These are phyloP conservation scores for Kodamaea ohmeri DNA, from an alignment of 1,139 yeast species.

Conservation along the genomic window DNA sequence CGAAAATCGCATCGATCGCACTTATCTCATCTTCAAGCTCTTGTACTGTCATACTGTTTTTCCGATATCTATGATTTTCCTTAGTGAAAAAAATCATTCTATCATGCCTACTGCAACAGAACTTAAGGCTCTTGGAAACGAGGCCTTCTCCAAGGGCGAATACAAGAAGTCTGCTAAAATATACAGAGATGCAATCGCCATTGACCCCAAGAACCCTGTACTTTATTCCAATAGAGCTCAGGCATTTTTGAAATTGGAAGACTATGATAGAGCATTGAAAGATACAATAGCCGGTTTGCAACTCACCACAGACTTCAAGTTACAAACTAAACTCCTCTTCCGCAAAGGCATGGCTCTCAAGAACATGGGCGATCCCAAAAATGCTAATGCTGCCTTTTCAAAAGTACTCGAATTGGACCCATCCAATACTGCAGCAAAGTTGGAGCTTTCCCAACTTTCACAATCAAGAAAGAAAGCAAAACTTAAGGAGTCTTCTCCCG, in stretches of 20 bases:
- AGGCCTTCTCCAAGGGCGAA: constrained; percentile 54
- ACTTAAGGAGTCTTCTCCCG: constrained; percentile 8
- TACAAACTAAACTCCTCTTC: constrained; percentile 53
- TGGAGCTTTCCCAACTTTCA: constrained; percentile 22
- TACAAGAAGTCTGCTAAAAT: constrained; percentile 56
- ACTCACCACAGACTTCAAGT: constrained; percentile 28
- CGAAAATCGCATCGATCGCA: constrained; percentile 89
- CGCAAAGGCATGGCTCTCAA: constrained; percentile 52
- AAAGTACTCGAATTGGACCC: constrained; percentile 49
- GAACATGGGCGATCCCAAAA: constrained; percentile 27
- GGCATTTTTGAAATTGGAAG: constrained; percentile 56
- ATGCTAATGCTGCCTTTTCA: constrained; percentile 37
- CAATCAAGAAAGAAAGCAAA: constrained; percentile 16
- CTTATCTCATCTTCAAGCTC: constrained; percentile 74
- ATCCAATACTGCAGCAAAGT: constrained; percentile 32
- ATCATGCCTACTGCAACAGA: constrained; percentile 20
- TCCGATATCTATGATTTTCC: too few species aligned
- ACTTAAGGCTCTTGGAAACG: constrained; percentile 60
- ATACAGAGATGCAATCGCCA: constrained; percentile 63
- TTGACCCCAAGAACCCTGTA: constrained; percentile 58
- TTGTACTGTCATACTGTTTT: constrained; percentile 40
- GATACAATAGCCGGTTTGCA: constrained; percentile 61
- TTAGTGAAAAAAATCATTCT: neutral
- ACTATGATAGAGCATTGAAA: constrained; percentile 54
- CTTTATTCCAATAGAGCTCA: constrained; percentile 80